Evolutionary conservation across 805 yeast species (phyloP).

Genomic region (Huiozyma naganishii): DNA sequence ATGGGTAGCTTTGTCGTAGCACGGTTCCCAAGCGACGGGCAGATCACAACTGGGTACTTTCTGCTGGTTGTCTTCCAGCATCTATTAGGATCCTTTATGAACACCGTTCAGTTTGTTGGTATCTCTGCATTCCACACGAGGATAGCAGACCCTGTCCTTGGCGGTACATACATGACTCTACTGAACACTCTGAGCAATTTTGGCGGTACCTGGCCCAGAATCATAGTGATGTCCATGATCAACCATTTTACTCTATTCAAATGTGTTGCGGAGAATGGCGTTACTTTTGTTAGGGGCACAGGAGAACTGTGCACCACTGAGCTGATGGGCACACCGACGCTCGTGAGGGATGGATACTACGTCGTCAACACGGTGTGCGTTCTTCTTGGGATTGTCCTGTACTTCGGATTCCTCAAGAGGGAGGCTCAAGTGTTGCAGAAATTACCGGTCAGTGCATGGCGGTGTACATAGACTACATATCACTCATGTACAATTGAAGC

Average conservation of each 20-base stretch:
- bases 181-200: conserved; percentile 83
- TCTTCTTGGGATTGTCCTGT: conserved; percentile 49
- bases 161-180: conserved; percentile 97
- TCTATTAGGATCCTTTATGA: conserved; percentile 79
- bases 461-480: conserved; percentile 23
- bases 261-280: conserved; percentile 35
- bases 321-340: conserved; percentile 43
- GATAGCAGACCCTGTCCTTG: conserved; percentile 90
- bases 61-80: conserved; percentile 72
- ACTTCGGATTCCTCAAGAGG: conserved; percentile 52
- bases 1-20: conserved; percentile 66
- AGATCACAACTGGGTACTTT: conserved; percentile 44
- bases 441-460: conserved; percentile 70
- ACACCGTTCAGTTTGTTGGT: conserved; percentile 90
- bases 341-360: conserved; percentile 73
- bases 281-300: conserved; percentile 6
- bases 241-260: conserved; percentile 62
- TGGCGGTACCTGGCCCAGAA: conserved; percentile 96
- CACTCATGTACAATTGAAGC: too few relatives aligned
- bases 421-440: conserved; percentile 58
- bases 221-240: conserved; percentile 68
- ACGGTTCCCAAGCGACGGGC: conserved; percentile 51
- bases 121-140: conserved; percentile 90
- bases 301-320: conserved; percentile 10
- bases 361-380: conserved; percentile 67